Percentiles rank a stretch among this genome's conserved stretches.
Conservation (phyloP, 192 early-diverging fungal species). For the Physocladia obscura region DNA sequence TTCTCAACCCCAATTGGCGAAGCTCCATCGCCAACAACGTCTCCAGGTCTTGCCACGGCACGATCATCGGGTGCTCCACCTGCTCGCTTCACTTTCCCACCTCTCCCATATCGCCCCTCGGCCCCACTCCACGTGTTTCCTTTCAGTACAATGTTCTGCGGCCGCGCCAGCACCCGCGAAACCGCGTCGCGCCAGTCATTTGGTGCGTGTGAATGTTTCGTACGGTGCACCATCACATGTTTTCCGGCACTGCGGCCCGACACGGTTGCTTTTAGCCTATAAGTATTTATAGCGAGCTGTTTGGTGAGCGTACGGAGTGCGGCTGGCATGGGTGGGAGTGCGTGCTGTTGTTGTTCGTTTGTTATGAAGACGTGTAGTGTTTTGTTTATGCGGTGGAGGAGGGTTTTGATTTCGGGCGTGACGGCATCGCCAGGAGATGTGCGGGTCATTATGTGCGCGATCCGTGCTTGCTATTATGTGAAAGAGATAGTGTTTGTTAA, state of each 20-base stretch:
- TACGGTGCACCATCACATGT: constrained; percentile 19
- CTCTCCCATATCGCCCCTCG: too few relatives aligned
- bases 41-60: constrained; percentile 38
- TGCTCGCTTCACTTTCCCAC: not conserved
- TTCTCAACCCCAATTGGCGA: constrained; percentile 58
- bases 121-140: constrained; percentile 27
- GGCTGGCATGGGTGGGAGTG: constrained; percentile 32
- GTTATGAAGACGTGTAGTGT: constrained; percentile 22
- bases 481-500: too few relatives aligned
- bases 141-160: constrained; percentile 18
- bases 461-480: constrained; percentile 11
- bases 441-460: not conserved
- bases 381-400: constrained; percentile 24
- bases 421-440: constrained; percentile 8
- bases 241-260: constrained; percentile 26
- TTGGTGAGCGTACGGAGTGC: constrained; percentile 27
- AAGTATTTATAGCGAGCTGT: constrained; percentile 16
- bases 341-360: not conserved
- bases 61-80: constrained; percentile 28
- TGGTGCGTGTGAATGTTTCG: constrained; percentile 26
- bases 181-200: constrained; percentile 31
- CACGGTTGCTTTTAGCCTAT: constrained; percentile 13
- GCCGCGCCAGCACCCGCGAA: not conserved
- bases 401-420: not conserved
- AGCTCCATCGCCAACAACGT: constrained; percentile 57